Percentiles rank a stretch among this genome's conserved stretches.
Conservation (phyloP, 1,284 basidiomycete genomes). For the Pascua sp. region DNA sequence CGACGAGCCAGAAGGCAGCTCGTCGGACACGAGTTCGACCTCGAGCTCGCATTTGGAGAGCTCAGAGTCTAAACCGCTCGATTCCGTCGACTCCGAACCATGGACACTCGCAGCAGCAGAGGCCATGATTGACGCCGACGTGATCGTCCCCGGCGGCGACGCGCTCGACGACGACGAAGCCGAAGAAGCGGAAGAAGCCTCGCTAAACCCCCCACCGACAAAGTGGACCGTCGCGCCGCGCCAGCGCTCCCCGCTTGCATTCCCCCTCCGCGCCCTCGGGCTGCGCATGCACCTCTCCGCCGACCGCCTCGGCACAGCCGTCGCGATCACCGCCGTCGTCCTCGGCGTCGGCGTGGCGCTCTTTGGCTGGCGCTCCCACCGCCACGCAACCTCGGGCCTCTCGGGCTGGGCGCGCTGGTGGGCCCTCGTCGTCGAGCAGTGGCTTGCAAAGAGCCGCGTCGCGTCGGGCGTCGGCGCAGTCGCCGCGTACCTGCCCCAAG, state of each 20-base stretch:
- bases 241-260: too few species aligned
- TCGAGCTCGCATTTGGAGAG: too few species aligned
- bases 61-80: neutral
- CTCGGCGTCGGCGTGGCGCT: conserved; percentile 39
- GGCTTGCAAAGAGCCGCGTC: conserved; percentile 2
- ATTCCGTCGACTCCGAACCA: neutral
- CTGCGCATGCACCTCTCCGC: too few species aligned
- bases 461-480: too few species aligned
- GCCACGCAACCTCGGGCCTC: neutral
- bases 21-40: too few species aligned
- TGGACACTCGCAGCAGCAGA: conserved; percentile 20
- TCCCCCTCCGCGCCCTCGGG: too few species aligned
- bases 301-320: conserved; percentile 22
- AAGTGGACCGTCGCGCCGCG: too few species aligned
- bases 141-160: conserved; percentile 16
- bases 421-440: conserved; percentile 11
- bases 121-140: conserved; percentile 18
- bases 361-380: conserved; percentile 23
- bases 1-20: conserved; percentile 9
- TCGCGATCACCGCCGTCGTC: conserved; percentile 34
- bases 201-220: too few species aligned
- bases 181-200: too few species aligned
- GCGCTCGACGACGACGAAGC: conserved; percentile 14
- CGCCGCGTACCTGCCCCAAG: too few species aligned
- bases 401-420: conserved; percentile 36